phyloP scores from a whole-genome alignment of 2,329 filamentous ascomycete species.

The Arthrobotrys conoides region DNA sequence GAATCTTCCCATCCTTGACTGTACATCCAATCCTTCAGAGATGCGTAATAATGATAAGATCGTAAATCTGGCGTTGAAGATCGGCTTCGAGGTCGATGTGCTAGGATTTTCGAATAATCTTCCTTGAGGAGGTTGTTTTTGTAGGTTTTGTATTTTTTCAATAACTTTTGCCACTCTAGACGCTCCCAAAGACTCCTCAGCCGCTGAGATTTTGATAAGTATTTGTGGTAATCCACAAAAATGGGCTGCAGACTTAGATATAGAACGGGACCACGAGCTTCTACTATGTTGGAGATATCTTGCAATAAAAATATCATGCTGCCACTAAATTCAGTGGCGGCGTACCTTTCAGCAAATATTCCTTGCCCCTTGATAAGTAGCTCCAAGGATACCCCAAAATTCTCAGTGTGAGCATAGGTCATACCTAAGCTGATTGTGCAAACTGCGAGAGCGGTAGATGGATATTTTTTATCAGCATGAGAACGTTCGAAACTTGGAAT shows the following conservation, averaged over 20 bases:
- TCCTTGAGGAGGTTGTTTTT: background rate
- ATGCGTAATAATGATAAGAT: slow-evolving; percentile 10
- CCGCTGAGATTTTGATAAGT: background rate
- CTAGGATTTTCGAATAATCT: slow-evolving; percentile 12
- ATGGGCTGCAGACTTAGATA: slow-evolving; percentile 9
- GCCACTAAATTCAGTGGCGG: background rate
- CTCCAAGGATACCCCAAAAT: background rate
- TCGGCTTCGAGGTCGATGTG: background rate
- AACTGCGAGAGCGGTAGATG: too few species aligned
- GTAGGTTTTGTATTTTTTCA: background rate
- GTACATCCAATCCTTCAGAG: slow-evolving; percentile 29
- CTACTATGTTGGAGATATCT: background rate
- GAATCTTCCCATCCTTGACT: background rate
- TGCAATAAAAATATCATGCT: background rate
- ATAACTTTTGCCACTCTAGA: background rate
- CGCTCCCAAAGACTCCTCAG: background rate
- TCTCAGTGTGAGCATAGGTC: too few species aligned
- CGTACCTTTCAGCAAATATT: background rate
- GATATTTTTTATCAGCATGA: too few species aligned
- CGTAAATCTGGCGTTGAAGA: slow-evolving; percentile 22
- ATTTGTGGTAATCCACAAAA: background rate
- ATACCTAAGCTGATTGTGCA: too few species aligned
- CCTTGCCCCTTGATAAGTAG: background rate
- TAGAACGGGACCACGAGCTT: slow-evolving; percentile 19
- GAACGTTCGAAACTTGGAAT: too few species aligned